A percentile compares a stretch with the other conserved stretches of the same genome.
phyloP scores from a whole-genome alignment of 179 eudicot species.

The Silene vulgaris region DNA sequence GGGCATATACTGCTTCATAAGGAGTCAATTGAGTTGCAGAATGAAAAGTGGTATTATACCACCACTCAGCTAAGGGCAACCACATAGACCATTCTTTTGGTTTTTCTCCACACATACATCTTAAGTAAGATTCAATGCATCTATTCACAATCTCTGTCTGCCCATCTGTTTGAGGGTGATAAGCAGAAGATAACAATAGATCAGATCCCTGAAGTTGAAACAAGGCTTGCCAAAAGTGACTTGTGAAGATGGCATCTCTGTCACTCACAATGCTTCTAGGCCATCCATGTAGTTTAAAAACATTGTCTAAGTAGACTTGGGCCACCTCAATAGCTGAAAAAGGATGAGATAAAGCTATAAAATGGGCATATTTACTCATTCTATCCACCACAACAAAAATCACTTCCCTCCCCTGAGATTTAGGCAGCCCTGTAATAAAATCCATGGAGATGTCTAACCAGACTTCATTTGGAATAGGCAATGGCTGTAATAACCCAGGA shows the following conservation, averaged over 20 bases:
- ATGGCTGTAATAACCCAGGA: background rate
- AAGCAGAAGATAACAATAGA: background rate
- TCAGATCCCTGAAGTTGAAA: background rate
- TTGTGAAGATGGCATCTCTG: background rate
- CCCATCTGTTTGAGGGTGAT: too few relatives aligned
- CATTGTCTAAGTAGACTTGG: background rate
- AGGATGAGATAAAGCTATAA: background rate
- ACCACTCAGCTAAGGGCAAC: too few relatives aligned
- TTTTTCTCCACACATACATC: background rate
- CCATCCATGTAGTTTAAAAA: background rate
- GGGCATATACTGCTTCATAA: too few relatives aligned
- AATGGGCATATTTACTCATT: background rate
- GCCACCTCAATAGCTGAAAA: background rate
- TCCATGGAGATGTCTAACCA: conserved; percentile 6
- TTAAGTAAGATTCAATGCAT: background rate
- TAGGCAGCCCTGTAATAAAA: background rate
- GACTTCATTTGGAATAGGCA: background rate
- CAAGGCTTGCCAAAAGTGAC: too few relatives aligned
- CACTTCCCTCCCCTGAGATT: background rate
- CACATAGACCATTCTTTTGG: background rate
- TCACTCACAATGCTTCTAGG: background rate
- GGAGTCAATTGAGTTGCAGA: too few relatives aligned
- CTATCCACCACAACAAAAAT: conserved; percentile 9
- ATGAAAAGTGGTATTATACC: too few relatives aligned
- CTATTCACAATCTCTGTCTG: too few relatives aligned